phyloP scores from a whole-genome alignment of 345 rosid genomes.

The Syzygium oleosum region DNA sequence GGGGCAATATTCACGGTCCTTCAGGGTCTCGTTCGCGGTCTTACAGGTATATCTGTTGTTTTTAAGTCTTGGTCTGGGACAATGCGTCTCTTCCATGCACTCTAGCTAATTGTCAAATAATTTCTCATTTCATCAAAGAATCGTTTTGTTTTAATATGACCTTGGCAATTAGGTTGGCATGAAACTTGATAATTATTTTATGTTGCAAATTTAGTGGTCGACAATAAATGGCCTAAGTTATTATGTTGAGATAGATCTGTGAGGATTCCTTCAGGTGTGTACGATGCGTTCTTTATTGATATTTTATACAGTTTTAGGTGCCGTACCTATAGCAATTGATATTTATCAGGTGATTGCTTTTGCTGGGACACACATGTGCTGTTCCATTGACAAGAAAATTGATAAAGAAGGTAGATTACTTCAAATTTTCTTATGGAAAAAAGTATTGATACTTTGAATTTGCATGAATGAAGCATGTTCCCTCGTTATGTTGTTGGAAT shows the following conservation, averaged over 20 bases:
- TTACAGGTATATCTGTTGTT: constrained; percentile 28
- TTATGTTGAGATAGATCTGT: not conserved
- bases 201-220: not conserved
- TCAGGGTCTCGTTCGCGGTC: constrained; percentile 47
- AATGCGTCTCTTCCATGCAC: not conserved
- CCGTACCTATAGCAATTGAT: not conserved
- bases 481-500: not conserved
- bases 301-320: not conserved
- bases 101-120: not conserved
- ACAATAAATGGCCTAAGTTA: not conserved
- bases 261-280: not conserved
- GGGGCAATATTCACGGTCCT: constrained; percentile 24
- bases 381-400: not conserved
- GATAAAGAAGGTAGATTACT: not conserved
- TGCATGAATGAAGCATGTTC: not conserved
- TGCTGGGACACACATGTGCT: not conserved
- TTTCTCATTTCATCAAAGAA: not conserved
- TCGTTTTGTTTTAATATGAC: not conserved
- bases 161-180: not conserved
- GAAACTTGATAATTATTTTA: not conserved
- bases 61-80: not conserved
- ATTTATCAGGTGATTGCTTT: not conserved
- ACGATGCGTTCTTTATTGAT: not conserved
- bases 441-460: not conserved
- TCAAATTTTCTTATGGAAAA: not conserved